phyloP scores from a whole-genome alignment of 2,329 filamentous ascomycete genomes.

The Fusarium kyushuense region DNA sequence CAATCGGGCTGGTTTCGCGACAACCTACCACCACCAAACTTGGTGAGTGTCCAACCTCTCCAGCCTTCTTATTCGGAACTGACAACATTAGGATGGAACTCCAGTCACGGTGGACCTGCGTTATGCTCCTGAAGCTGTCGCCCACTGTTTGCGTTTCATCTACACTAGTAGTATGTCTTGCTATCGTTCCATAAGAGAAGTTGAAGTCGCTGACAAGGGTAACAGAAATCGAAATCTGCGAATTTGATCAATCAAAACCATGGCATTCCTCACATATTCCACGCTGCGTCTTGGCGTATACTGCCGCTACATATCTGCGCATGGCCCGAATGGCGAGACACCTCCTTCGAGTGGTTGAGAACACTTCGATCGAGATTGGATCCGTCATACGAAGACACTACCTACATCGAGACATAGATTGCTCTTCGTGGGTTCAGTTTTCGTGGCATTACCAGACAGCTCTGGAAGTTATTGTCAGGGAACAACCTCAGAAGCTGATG shows the following conservation, averaged over 20 bases:
- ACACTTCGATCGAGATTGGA: constrained; percentile 44
- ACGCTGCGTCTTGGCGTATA: constrained; percentile 52
- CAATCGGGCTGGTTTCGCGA: constrained; percentile 53
- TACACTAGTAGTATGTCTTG: constrained; percentile 52
- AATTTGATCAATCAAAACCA: constrained; percentile 40
- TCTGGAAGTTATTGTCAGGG: constrained; percentile 47
- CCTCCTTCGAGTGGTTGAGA: constrained; percentile 48
- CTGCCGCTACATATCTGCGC: constrained; percentile 49
- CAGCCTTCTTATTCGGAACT: background rate
- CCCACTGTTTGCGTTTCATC: constrained; percentile 52
- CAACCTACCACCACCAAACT: constrained; percentile 48
- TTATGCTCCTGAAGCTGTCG: constrained; percentile 45
- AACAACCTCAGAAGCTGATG: constrained; percentile 44
- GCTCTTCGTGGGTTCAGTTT: constrained; percentile 39
- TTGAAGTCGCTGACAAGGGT: constrained; percentile 6
- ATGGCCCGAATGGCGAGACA: constrained; percentile 47
- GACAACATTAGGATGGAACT: constrained; percentile 45
- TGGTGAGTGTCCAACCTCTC: constrained; percentile 37
- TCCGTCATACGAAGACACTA: constrained; percentile 33
- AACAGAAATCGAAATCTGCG: constrained; percentile 49
- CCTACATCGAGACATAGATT: constrained; percentile 30
- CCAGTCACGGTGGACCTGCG: constrained; percentile 46
- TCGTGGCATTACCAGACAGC: constrained; percentile 48
- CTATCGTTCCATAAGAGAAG: background rate
- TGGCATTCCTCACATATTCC: constrained; percentile 50